Evolutionary conservation across 208 protist species (phyloP).

Genomic region (Acanthamoeba triangularis): DNA sequence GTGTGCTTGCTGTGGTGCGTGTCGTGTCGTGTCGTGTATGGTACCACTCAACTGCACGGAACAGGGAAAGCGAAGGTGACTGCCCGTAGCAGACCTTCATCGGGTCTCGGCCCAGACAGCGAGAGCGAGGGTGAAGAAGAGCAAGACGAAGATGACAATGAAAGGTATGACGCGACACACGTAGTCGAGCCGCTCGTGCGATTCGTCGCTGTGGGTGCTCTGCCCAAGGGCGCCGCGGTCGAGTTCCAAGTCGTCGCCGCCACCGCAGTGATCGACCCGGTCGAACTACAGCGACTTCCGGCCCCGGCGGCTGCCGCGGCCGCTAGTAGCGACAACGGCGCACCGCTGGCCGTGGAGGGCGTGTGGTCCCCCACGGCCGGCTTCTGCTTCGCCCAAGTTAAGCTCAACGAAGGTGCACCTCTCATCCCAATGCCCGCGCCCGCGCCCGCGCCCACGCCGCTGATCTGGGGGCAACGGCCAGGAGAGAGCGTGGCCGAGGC

Average conservation of each 20-base stretch:
- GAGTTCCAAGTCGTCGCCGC: constrained; percentile 58
- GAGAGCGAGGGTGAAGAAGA: not conserved
- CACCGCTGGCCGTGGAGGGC: constrained; percentile 2
- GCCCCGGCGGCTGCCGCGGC: not conserved
- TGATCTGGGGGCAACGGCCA: not conserved
- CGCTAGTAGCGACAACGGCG: not conserved
- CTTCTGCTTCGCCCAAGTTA: not conserved
- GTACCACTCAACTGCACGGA: too few relatives aligned
- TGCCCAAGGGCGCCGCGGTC: constrained; percentile 36
- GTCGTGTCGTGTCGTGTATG: not conserved
- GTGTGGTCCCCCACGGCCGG: not conserved
- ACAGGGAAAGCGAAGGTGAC: not conserved
- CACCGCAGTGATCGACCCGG: not conserved
- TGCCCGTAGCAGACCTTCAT: not conserved
- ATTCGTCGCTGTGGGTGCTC: constrained; percentile 23
- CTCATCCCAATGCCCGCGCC: not conserved
- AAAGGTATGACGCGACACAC: not conserved
- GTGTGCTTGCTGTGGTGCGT: not conserved
- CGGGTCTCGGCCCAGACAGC: not conserved
- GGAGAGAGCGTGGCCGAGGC: not conserved
- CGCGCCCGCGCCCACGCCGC: too few relatives aligned
- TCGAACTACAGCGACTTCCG: too few relatives aligned
- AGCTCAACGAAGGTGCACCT: not conserved
- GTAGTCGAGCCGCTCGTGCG: not conserved
- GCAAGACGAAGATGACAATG: not conserved